These are phyloP conservation scores for Lizanozyma gosingica DNA, from an alignment of 1,139 yeast species.

Conservation along the genomic window DNA sequence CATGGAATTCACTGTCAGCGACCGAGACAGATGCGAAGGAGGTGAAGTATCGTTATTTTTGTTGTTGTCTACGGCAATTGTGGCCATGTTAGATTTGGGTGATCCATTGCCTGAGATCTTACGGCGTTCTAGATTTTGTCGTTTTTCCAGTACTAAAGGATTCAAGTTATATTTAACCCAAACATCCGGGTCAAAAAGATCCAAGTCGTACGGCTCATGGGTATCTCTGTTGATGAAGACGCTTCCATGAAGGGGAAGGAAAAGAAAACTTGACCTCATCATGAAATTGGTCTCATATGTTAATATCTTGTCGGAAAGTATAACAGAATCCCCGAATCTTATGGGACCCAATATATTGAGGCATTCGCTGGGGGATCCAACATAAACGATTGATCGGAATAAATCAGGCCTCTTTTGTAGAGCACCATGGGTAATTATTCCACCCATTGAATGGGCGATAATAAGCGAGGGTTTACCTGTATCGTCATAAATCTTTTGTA, in stretches of 20 bases:
- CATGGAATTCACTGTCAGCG: not conserved
- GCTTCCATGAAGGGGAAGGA: slow-evolving; percentile 67
- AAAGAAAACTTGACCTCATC: slow-evolving; percentile 78
- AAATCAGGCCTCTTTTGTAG: slow-evolving; percentile 59
- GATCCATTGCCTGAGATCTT: not conserved
- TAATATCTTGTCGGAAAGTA: slow-evolving; percentile 63
- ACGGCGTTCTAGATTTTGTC: slow-evolving; percentile 13
- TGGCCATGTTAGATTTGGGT: not conserved
- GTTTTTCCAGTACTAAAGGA: slow-evolving; percentile 54
- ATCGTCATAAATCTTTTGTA: slow-evolving; percentile 30
- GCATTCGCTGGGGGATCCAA: slow-evolving; percentile 79
- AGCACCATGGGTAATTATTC: slow-evolving; percentile 72
- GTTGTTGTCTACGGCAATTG: not conserved
- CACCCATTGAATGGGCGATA: slow-evolving; percentile 93
- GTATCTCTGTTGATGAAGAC: slow-evolving; percentile 59
- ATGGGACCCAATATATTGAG: slow-evolving; percentile 82
- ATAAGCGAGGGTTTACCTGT: slow-evolving; percentile 53
- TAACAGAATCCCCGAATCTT: slow-evolving; percentile 70
- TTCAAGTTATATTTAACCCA: slow-evolving; percentile 74
- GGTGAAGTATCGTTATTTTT: not conserved
- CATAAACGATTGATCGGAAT: slow-evolving; percentile 68
- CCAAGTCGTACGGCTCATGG: slow-evolving; percentile 52
- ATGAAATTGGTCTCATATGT: slow-evolving; percentile 79
- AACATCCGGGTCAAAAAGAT: slow-evolving; percentile 68
- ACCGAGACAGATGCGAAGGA: not conserved